phyloP scores from a whole-genome alignment of 768 basidiomycete genomes.

The Amyloporia xantha region DNA sequence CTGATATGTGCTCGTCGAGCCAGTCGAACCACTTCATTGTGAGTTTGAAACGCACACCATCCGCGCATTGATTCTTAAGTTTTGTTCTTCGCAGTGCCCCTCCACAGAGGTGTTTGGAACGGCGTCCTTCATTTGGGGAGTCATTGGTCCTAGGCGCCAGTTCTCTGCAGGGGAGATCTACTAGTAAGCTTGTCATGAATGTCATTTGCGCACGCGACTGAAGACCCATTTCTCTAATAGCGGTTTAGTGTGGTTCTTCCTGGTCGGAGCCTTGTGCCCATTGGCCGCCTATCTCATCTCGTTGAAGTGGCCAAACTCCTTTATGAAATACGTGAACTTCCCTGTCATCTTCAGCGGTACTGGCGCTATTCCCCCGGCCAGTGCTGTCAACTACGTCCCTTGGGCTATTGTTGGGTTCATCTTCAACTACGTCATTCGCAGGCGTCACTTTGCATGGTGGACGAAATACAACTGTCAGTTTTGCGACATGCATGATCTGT shows the following conservation, averaged over 20 bases:
- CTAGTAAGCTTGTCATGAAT: slow-evolving; percentile 18
- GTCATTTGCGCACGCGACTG: slow-evolving; percentile 2
- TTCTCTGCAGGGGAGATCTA: slow-evolving; percentile 31
- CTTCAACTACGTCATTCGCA: slow-evolving; percentile 33
- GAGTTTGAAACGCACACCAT: slow-evolving; percentile 2
- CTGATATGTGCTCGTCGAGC: slow-evolving; percentile 45
- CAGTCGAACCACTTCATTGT: slow-evolving; percentile 57
- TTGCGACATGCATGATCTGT: slow-evolving; percentile 1
- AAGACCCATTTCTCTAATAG: slow-evolving; percentile 1
- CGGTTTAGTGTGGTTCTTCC: slow-evolving; percentile 36
- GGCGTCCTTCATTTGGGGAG: slow-evolving; percentile 42
- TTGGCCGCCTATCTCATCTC: slow-evolving; percentile 37
- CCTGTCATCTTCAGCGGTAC: slow-evolving; percentile 37
- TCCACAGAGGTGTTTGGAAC: slow-evolving; percentile 45
- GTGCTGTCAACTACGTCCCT: slow-evolving; percentile 34
- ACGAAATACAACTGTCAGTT: slow-evolving; percentile 31
- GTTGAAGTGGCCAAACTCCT: slow-evolving; percentile 57
- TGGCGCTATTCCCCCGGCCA: slow-evolving; percentile 35
- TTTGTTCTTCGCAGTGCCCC: not conserved
- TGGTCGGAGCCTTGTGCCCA: slow-evolving; percentile 35
- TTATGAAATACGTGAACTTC: slow-evolving; percentile 30
- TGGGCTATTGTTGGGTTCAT: slow-evolving; percentile 31
- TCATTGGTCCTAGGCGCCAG: slow-evolving; percentile 33
- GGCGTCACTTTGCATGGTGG: slow-evolving; percentile 34
- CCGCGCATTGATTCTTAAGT: not conserved